Conservation (phyloP, 2,329 filamentous ascomycete genomes). For the Colletotrichum cuscutae region DNA sequence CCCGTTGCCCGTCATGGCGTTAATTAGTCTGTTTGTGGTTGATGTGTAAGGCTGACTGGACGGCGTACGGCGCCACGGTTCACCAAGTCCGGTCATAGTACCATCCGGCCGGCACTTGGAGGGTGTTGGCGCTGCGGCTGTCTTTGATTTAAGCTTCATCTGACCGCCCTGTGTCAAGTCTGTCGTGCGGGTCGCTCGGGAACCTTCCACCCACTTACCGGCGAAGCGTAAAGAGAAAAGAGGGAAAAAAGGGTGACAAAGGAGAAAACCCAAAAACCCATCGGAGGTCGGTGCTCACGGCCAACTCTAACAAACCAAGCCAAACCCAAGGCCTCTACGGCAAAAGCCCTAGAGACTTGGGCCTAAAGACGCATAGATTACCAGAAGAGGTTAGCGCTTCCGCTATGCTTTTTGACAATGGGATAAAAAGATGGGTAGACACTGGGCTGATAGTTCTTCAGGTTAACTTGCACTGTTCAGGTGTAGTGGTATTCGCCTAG, state of each 20-base stretch:
- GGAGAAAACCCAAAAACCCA: not conserved
- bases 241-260: not conserved
- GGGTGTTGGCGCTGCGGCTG: not conserved
- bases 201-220: not conserved
- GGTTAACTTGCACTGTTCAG: not conserved
- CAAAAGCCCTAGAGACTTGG: not conserved
- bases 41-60: not conserved
- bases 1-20: not conserved
- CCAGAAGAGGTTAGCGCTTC: not conserved
- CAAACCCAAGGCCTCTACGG: not conserved
- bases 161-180: not conserved
- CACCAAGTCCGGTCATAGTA: not conserved
- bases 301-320: not conserved
- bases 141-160: constrained; percentile 13
- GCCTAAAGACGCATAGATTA: not conserved
- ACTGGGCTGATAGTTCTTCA: not conserved
- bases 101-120: not conserved
- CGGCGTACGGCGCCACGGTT: not conserved
- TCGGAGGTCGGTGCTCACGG: not conserved
- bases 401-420: not conserved
- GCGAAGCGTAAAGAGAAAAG: not conserved
- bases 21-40: not conserved
- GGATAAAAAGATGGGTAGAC: not conserved
- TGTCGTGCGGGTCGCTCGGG: not conserved
- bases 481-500: not conserved